Base-by-base conservation (phyloP, 345 rosid genomes). In the Eucalyptus virginea region DNA sequence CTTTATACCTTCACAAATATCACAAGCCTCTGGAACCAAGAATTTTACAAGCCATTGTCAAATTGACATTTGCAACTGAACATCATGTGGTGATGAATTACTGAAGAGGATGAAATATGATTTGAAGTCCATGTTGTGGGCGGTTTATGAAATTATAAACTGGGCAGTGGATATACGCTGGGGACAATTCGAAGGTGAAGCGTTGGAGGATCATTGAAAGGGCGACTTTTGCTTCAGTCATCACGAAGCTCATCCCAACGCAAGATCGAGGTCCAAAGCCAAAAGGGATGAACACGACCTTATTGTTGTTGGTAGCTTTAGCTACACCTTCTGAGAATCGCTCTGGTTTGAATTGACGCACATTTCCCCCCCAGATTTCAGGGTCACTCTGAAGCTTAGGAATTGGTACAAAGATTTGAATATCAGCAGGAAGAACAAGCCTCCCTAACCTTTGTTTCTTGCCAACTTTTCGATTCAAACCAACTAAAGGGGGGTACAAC, bases 201-300 rank as follows among this genome's bases (percentile, higher is more conserved):
- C 89, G 89, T 19, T 91, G 93, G 16, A 94, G 92, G 52, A 94
- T 93, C 94, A 94, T 92, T 6, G 94, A 90, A 11, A 93, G 89
- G 6, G 91, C 92, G 58, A 91, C 87, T 91, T 93, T 93, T 2
- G 88, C 81, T 87, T 94, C 94, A 3, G 89, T 28, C 5, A 62
- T 83, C 9, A 94, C 91, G 52, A 94, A 92, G 90, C 89, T 92
- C 85, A 87, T 77, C 14, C 95, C 93, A 9, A 88, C 94, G 56
- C 94, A 93, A 65, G 23, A 89, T 77, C 94, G 86, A 26, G 90
- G 92, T 86, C 95, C 95, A 47, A 90, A 47, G 18, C 93, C 89
- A 19, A 93, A 93, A 2, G 95, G 92, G 37, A 93, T 9, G 89
- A 89, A 93, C 13, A 88, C 89, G 7, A 89, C 86, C 2, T 42